Conservation (phyloP, 2,329 filamentous ascomycete genomes). For the Monilinia fructicola region DNA sequence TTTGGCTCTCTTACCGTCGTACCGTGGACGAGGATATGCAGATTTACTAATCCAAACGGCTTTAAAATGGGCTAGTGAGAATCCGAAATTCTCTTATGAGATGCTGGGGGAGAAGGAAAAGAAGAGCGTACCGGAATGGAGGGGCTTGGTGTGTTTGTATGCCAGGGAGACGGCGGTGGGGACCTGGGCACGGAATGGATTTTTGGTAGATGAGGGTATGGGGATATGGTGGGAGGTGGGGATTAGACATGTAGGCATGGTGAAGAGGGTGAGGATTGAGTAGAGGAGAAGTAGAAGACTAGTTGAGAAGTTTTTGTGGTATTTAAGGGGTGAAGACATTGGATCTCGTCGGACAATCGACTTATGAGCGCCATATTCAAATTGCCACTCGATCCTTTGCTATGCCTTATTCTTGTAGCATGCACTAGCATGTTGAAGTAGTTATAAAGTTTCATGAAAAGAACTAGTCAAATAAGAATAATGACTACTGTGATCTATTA, state of each 20-base stretch:
- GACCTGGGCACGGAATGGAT: slow-evolving; percentile 72
- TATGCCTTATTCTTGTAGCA: neutral
- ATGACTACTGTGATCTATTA: neutral
- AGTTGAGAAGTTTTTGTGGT: neutral
- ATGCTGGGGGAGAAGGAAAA: slow-evolving; percentile 44
- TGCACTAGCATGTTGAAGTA: neutral
- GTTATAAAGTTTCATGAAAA: neutral
- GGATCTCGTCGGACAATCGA: neutral
- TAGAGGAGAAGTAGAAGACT: neutral
- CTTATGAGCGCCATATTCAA: neutral
- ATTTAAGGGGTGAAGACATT: neutral
- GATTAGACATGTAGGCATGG: slow-evolving; percentile 86
- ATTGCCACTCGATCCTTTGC: neutral
- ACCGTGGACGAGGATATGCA: slow-evolving; percentile 64
- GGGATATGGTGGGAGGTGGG: slow-evolving; percentile 81
- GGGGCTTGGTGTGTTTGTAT: slow-evolving; percentile 75
- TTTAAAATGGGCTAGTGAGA: slow-evolving; percentile 61
- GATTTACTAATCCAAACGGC: slow-evolving; percentile 65
- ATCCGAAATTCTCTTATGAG: slow-evolving; percentile 49
- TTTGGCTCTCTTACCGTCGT: slow-evolving; percentile 66
- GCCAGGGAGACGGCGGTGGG: slow-evolving; percentile 66
- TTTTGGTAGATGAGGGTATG: slow-evolving; percentile 69
- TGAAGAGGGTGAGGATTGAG: slow-evolving; percentile 32
- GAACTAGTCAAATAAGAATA: neutral
- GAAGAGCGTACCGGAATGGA: slow-evolving; percentile 57